Percentiles rank a stretch among this genome's conserved stretches.
Evolutionary conservation across 2,329 filamentous ascomycete genomes (phyloP).

Genomic region (Colletotrichum sp.): DNA sequence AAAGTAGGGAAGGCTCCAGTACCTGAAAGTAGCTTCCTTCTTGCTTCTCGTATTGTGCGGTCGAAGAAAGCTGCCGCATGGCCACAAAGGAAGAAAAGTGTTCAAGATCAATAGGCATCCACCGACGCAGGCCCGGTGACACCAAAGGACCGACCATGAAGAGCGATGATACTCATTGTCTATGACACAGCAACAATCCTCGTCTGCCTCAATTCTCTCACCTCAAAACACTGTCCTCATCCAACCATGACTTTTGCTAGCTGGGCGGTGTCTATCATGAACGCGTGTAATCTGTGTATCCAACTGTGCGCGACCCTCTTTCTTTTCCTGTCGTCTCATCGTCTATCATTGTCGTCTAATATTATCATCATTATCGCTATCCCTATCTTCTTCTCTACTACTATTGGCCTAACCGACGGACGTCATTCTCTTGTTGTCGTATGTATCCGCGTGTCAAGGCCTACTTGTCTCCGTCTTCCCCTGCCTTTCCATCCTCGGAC

Average conservation of each 20-base stretch:
- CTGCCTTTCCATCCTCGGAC: fast-evolving
- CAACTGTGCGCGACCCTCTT: too few species aligned
- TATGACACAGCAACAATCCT: background rate
- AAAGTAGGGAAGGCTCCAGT: background rate
- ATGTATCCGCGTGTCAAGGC: background rate
- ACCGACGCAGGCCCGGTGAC: background rate
- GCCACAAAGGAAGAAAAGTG: background rate
- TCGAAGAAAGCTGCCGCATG: background rate
- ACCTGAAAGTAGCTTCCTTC: background rate
- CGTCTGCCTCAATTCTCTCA: background rate
- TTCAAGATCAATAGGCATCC: background rate
- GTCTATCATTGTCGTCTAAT: too few species aligned
- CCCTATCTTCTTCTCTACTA: too few species aligned
- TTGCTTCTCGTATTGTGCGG: background rate
- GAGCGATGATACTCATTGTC: background rate
- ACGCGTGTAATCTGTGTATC: too few species aligned
- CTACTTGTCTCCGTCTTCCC: background rate
- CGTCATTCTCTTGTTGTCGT: background rate
- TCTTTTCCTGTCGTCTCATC: too few species aligned
- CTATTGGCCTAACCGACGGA: too few species aligned
- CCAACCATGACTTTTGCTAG: background rate
- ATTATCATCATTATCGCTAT: too few species aligned
- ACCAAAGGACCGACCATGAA: background rate
- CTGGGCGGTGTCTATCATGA: too few species aligned
- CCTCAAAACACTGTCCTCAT: background rate